Evolutionary conservation across 2,329 filamentous ascomycete genomes (phyloP).

Genomic region (Tolypocladium amazonense): DNA sequence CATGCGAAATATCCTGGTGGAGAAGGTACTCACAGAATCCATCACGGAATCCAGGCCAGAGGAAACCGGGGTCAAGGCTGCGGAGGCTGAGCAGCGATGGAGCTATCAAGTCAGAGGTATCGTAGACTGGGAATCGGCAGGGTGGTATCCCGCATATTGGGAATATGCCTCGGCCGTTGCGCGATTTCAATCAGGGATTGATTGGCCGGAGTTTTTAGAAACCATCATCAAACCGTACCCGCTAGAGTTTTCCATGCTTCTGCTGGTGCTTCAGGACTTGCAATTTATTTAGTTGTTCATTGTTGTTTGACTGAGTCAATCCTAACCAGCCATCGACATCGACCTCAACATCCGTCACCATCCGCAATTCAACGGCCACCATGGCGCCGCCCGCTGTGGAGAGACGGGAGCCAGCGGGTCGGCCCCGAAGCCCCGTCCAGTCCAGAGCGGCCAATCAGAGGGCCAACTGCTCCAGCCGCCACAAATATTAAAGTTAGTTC

Average conservation of each 20-base stretch:
- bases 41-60: too few relatives aligned
- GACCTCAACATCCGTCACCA: too few relatives aligned
- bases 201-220: constrained; percentile 2
- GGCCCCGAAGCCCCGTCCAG: background rate
- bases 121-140: constrained; percentile 6
- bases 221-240: constrained; percentile 4
- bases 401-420: background rate
- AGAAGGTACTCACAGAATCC: background rate
- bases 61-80: background rate
- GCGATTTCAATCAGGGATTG: constrained; percentile 1
- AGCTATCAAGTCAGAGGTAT: constrained; percentile 2
- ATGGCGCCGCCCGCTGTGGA: background rate
- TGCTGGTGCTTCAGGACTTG: background rate
- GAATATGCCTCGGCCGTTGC: constrained; percentile 4
- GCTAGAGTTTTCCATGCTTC: constrained; percentile 3
- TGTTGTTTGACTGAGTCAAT: too few relatives aligned
- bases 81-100: background rate
- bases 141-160: constrained; percentile 7
- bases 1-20: constrained; percentile 4
- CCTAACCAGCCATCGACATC: too few relatives aligned
- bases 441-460: background rate
- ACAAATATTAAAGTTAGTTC: too few relatives aligned
- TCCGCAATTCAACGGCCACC: background rate
- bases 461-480: too few relatives aligned
- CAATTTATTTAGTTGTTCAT: background rate